Percentiles rank a stretch among this genome's conserved stretches.
These are phyloP conservation scores for Citrus unshiu DNA, from an alignment of 345 rosid species.

Conservation along the genomic window DNA sequence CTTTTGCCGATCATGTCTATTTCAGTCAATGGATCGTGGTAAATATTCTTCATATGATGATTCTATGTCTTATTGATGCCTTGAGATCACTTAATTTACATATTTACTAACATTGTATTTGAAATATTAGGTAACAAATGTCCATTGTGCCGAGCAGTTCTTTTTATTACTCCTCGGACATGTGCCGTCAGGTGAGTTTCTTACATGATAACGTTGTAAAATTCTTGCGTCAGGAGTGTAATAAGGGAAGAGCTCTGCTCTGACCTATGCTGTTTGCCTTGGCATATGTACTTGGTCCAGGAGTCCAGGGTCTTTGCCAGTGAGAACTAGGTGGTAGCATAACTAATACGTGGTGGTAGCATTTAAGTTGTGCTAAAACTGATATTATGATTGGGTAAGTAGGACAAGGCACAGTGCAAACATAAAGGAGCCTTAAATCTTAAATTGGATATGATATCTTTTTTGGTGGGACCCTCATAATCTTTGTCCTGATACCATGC, in stretches of 20 bases:
- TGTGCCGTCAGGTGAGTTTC: conserved; percentile 72
- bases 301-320: background rate
- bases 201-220: background rate
- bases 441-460: background rate
- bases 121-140: conserved; percentile 79
- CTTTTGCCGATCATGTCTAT: conserved; percentile 84
- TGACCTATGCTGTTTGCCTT: background rate
- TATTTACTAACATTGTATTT: conserved; percentile 13
- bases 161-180: conserved; percentile 80
- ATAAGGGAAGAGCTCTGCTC: background rate
- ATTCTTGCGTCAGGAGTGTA: conserved; percentile 2
- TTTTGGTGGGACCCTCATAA: background rate
- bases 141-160: conserved; percentile 87
- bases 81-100: background rate
- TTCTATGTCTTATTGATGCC: background rate
- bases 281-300: conserved; percentile 10
- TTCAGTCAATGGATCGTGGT: conserved; percentile 95
- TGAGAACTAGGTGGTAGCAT: background rate
- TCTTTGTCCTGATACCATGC: background rate
- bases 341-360: background rate
- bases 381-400: background rate
- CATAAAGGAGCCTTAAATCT: background rate
- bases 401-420: background rate
- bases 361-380: background rate
- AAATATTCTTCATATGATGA: conserved; percentile 22